These are phyloP conservation scores for Taxawa tesnikishii DNA, from an alignment of 2,329 filamentous ascomycete genomes.

Conservation along the genomic window DNA sequence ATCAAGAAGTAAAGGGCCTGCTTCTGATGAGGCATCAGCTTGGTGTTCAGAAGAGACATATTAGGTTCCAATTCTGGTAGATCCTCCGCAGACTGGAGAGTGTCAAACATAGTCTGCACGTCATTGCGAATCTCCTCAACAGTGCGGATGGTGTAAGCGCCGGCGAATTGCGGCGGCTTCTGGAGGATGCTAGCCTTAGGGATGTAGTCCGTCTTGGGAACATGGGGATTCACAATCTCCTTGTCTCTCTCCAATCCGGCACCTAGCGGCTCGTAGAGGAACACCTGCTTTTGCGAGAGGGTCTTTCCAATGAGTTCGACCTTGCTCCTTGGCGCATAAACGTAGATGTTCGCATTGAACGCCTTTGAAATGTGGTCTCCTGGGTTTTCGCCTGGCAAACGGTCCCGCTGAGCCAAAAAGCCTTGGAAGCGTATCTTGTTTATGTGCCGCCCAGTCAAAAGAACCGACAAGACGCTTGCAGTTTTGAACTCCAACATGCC, in stretches of 20 bases:
- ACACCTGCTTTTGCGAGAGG: constrained; percentile 54
- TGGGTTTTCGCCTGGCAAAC: constrained; percentile 48
- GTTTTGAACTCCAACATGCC: constrained; percentile 61
- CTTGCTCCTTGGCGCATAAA: constrained; percentile 65
- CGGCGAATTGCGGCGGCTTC: neutral
- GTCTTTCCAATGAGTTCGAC: constrained; percentile 54
- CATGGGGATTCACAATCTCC: constrained; percentile 67
- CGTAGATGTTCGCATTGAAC: constrained; percentile 56
- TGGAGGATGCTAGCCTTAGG: constrained; percentile 1
- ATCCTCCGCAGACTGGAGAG: constrained; percentile 61
- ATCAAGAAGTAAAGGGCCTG: constrained; percentile 83
- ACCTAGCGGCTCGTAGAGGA: constrained; percentile 49
- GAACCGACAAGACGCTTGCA: constrained; percentile 53
- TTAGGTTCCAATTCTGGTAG: constrained; percentile 62
- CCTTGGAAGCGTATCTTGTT: constrained; percentile 58
- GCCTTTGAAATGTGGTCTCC: constrained; percentile 50
- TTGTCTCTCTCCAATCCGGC: constrained; percentile 56
- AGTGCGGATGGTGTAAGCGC: constrained; percentile 42
- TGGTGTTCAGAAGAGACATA: constrained; percentile 46
- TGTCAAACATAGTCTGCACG: constrained; percentile 79
- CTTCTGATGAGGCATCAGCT: constrained; percentile 74
- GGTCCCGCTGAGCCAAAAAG: constrained; percentile 56
- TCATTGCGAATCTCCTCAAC: constrained; percentile 79
- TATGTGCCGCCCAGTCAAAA: constrained; percentile 53
- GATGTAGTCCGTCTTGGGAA: constrained; percentile 24